A percentile compares a stretch with the other conserved stretches of the same genome.
These are phyloP conservation scores for Kazachstania viticola DNA, from an alignment of 805 yeast species.

Conservation along the genomic window DNA sequence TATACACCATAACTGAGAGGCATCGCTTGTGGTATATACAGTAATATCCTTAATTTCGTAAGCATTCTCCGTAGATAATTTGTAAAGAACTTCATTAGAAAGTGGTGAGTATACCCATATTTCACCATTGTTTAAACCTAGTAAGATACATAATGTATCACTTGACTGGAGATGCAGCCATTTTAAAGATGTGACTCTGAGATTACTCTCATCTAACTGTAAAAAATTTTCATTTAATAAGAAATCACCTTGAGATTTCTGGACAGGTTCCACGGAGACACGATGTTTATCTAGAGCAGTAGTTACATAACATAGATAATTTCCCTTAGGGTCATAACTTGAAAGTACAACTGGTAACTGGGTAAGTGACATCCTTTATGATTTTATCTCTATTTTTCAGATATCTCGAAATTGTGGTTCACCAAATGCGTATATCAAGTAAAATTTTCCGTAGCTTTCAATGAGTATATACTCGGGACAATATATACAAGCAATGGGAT, in stretches of 20 bases:
- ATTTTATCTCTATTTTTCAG: no score
- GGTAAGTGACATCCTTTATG: constrained; percentile 8
- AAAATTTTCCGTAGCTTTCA: no score
- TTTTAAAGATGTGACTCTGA: constrained; percentile 13
- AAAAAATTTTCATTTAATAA: constrained; percentile 23
- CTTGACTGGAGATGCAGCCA: constrained; percentile 18
- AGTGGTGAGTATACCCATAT: constrained; percentile 58
- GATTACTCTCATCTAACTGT: constrained; percentile 16
- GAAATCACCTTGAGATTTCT: constrained; percentile 19
- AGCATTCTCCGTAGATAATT: constrained; percentile 36
- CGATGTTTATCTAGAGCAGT: constrained; percentile 64
- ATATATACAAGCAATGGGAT: no score
- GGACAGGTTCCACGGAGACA: constrained; percentile 48
- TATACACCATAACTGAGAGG: constrained; percentile 42
- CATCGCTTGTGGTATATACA: constrained; percentile 21
- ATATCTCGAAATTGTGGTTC: no score
- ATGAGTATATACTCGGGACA: no score
- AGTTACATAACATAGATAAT: constrained; percentile 50
- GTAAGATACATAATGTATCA: constrained; percentile 39
- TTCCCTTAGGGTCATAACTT: constrained; percentile 51
- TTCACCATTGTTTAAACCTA: constrained; percentile 58
- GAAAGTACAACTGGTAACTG: constrained; percentile 23
- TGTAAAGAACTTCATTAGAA: constrained; percentile 43
- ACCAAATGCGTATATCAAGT: no score
- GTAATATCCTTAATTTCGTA: constrained; percentile 41